These are phyloP conservation scores for Xylaria curta DNA, from an alignment of 495 filamentous ascomycete genomes.

Conservation along the genomic window DNA sequence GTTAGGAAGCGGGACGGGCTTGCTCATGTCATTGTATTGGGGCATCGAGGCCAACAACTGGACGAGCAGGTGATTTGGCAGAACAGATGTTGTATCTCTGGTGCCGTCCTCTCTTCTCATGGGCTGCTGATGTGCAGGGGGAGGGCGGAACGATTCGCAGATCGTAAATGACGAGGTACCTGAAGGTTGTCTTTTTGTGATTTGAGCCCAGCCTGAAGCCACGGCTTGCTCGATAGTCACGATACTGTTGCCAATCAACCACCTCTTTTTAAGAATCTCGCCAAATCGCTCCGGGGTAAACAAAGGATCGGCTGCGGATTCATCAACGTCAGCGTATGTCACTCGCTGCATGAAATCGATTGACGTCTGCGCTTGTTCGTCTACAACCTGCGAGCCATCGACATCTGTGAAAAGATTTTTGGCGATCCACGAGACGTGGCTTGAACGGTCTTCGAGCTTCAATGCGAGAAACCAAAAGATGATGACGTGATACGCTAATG, in stretches of 20 bases:
- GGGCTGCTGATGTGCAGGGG: slow-evolving; percentile 69
- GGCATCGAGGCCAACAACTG: slow-evolving; percentile 78
- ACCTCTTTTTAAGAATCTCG: slow-evolving; percentile 73
- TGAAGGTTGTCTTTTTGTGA: slow-evolving; percentile 83
- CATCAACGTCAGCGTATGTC: slow-evolving; percentile 82
- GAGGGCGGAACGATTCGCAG: slow-evolving; percentile 71
- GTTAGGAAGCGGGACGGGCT: slow-evolving; percentile 81
- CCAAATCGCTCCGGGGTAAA: slow-evolving; percentile 69
- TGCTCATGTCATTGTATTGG: slow-evolving; percentile 60
- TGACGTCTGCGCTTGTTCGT: slow-evolving; percentile 92
- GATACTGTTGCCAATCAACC: slow-evolving; percentile 87
- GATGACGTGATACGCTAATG: slow-evolving; percentile 91
- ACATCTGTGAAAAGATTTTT: slow-evolving; percentile 80
- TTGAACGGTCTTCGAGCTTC: slow-evolving; percentile 80
- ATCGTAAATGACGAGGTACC: slow-evolving; percentile 80
- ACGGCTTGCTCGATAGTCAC: slow-evolving; percentile 83
- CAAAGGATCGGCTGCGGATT: slow-evolving; percentile 69
- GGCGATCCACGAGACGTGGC: slow-evolving; percentile 90
- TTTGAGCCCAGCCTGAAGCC: slow-evolving; percentile 74
- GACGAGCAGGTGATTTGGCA: slow-evolving; percentile 85
- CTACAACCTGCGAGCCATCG: slow-evolving; percentile 74
- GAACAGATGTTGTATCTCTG: slow-evolving; percentile 56
- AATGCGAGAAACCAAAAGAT: slow-evolving; percentile 95
- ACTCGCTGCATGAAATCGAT: slow-evolving; percentile 96
- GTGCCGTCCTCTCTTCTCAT: slow-evolving; percentile 36